Evolutionary conservation across 257 asterid species (phyloP).

Genomic region (Solanum etuberosum): DNA sequence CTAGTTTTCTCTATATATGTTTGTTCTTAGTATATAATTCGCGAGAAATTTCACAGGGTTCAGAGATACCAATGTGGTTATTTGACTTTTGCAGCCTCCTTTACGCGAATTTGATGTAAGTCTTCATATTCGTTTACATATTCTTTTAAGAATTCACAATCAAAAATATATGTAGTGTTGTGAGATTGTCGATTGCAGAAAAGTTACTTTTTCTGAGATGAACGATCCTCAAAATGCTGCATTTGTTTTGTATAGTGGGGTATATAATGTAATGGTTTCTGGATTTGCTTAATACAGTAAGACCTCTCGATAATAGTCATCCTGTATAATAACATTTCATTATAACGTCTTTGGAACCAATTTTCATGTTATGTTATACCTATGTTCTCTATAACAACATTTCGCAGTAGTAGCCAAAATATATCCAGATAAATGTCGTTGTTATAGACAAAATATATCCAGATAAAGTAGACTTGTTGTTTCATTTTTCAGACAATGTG

Average conservation of each 20-base stretch:
- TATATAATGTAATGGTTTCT: not conserved
- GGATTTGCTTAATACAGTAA: not conserved
- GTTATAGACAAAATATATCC: not conserved
- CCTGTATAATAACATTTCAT: too few relatives aligned
- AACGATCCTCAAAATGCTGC: not conserved
- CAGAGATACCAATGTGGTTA: not conserved
- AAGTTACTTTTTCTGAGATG: not conserved
- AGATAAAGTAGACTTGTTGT: not conserved
- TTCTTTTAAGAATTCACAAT: not conserved
- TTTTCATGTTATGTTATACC: not conserved
- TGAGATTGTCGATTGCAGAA: not conserved
- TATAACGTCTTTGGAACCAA: not conserved
- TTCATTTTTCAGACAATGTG: constrained; percentile 37
- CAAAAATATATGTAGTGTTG: not conserved
- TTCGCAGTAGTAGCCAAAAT: not conserved
- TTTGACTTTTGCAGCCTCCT: not conserved
- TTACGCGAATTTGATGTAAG: not conserved
- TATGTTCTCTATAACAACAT: not conserved
- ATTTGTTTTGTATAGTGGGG: not conserved
- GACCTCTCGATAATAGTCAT: not conserved
- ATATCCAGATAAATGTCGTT: not conserved
- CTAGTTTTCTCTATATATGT: not conserved
- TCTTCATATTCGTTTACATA: not conserved
- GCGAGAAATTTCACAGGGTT: not conserved
- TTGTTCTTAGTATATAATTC: not conserved